Evolutionary conservation across 768 basidiomycete species (phyloP), one percentile per base, ranked within the genome.

Genomic region (Sistotremastrum niveocremeum): DNA sequence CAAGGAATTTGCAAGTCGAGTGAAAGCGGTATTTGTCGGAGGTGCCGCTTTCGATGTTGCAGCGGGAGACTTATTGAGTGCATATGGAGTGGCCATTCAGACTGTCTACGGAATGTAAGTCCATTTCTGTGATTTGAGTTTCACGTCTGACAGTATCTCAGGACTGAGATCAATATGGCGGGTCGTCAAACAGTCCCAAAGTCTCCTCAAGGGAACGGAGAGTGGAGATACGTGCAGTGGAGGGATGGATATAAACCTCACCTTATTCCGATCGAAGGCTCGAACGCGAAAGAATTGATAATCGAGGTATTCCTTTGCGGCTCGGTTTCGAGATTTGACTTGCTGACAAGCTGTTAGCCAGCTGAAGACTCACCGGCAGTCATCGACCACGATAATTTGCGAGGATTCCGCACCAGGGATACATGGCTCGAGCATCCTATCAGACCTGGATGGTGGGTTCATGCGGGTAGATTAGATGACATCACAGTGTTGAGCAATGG

Each of bases 401-500:
- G 45, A 7, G 57, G 57, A 11, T 58, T 54, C 36, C 36, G 46
- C 12, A 51, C 55, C 6, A 46, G 11, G 11, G 57, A 58, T 46
- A 20, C 53, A 28, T 58, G 57, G 57, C 40, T 47, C 12, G 44
- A 37, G 9, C 57, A 58, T 37, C 55, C 57, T 6, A 49, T 49
- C 3, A 52, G 47, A 30, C 31, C 49, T 41, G 49, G 51, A 49
- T 40, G 54, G 29, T 59, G 52, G 52, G 52, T 36, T 37, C 49
- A 52, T 34, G 43, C 47, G 37, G 56, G 58, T n/a, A 45, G 58
- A 6, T 49, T 47, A 40, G 57, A 56, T 39, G 49, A 45, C 33
- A 49, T 57, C 20, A 59, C 56, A 10, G 59, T 61, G 7, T 46
- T 61, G 34, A 58, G 55, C 46, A 59, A 59, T 40, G 58, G 59